These are phyloP conservation scores for Dactylellina sp. DNA, from an alignment of 2,329 filamentous ascomycete species.

Conservation along the genomic window DNA sequence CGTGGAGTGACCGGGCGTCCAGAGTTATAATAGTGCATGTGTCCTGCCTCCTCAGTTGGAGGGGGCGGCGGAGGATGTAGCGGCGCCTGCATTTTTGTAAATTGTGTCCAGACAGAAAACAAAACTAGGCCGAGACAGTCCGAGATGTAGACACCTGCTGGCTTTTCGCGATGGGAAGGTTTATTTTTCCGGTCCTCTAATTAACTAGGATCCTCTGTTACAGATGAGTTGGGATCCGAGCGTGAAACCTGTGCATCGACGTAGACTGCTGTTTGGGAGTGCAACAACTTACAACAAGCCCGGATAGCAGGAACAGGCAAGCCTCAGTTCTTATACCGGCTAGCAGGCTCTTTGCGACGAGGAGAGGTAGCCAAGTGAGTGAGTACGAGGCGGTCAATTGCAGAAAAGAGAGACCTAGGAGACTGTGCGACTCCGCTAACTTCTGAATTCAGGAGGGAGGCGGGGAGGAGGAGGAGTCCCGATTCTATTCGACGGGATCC, in stretches of 20 bases:
- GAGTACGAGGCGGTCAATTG: slow-evolving; percentile 24
- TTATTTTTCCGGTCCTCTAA: slow-evolving; percentile 6
- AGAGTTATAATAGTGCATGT: slow-evolving; percentile 35
- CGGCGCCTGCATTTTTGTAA: slow-evolving; percentile 45
- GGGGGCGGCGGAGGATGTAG: slow-evolving; percentile 47
- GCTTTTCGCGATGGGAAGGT: neutral
- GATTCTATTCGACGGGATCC: slow-evolving; percentile 1
- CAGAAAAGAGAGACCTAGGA: slow-evolving; percentile 19
- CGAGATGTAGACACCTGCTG: slow-evolving; percentile 4
- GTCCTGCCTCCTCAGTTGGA: slow-evolving; percentile 39
- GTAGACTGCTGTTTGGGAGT: slow-evolving; percentile 19
- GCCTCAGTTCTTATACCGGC: neutral
- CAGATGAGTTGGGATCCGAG: slow-evolving; percentile 43
- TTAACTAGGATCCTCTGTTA: slow-evolving; percentile 38
- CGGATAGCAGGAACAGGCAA: slow-evolving; percentile 6
- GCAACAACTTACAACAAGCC: slow-evolving; percentile 26
- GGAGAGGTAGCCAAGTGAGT: neutral
- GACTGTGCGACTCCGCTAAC: slow-evolving; percentile 38
- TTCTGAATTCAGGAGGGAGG: slow-evolving; percentile 36
- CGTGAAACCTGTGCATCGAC: slow-evolving; percentile 12
- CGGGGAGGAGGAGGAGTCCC: slow-evolving; percentile 3
- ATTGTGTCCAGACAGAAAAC: no score
- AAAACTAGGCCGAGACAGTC: no score
- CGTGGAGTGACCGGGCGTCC: slow-evolving; percentile 44
- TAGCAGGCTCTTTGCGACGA: neutral